Evolutionary conservation across 1,284 basidiomycete species (phyloP).

Genomic region (Naganishia cerealis): DNA sequence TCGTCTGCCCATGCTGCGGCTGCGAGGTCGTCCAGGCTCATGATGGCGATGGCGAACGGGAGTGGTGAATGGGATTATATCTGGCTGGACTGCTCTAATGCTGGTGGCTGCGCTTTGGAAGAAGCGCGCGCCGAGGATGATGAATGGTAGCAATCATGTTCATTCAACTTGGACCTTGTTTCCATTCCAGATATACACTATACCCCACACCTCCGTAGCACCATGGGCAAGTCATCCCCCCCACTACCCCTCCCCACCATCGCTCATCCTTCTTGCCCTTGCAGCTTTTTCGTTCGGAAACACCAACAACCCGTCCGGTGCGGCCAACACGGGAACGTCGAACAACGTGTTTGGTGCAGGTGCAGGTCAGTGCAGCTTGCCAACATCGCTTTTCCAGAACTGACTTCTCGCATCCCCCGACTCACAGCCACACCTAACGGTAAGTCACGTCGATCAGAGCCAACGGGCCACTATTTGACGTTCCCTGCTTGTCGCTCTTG

Average conservation of each 20-base stretch:
- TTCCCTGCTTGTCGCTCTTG: background rate
- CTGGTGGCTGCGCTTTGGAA: background rate
- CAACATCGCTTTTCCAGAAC: background rate
- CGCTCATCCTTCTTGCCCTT: background rate
- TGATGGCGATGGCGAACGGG: background rate
- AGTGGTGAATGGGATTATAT: background rate
- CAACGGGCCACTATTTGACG: background rate
- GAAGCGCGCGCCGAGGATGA: slow-evolving; percentile 4
- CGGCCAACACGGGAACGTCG: slow-evolving; percentile 8
- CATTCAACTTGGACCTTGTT: background rate
- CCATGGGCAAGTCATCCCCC: slow-evolving; percentile 6
- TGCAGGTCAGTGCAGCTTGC: slow-evolving; percentile 4
- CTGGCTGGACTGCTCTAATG: background rate
- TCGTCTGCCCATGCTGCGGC: slow-evolving; percentile 24
- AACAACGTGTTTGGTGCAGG: slow-evolving; percentile 12
- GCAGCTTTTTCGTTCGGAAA: slow-evolving; percentile 30
- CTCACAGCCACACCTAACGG: background rate
- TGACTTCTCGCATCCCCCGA: background rate
- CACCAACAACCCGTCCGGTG: slow-evolving; percentile 1
- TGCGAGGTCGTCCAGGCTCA: slow-evolving; percentile 19
- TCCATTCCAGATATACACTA: too few species aligned
- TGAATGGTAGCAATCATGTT: background rate
- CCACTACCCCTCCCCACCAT: background rate
- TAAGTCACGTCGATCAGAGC: background rate
- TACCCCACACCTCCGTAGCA: too few species aligned